phyloP scores from a whole-genome alignment of 1,284 basidiomycete species.

The Taiwanofungus camphoratus region DNA sequence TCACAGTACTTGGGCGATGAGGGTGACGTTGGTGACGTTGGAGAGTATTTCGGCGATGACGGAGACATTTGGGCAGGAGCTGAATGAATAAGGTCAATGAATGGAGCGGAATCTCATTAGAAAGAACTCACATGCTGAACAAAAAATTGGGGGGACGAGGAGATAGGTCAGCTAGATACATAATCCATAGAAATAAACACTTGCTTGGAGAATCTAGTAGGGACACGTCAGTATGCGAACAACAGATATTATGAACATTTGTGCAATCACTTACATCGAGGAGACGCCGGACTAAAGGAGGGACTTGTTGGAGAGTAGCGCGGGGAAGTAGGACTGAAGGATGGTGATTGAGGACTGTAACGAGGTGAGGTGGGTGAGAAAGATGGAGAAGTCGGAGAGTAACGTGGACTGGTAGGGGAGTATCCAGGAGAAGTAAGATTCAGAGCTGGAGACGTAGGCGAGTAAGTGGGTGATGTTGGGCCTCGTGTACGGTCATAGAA shows the following conservation, averaged over 20 bases:
- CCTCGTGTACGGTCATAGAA: slow-evolving; percentile 66
- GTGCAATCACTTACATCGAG: slow-evolving; percentile 59
- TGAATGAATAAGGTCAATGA: slow-evolving; percentile 25
- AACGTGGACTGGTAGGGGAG: slow-evolving; percentile 84
- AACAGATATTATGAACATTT: slow-evolving; percentile 15
- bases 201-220: slow-evolving; percentile 71
- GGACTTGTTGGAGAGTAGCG: slow-evolving; percentile 83
- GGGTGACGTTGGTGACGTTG: slow-evolving; percentile 78
- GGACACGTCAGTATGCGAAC: slow-evolving; percentile 25
- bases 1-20: slow-evolving; percentile 85
- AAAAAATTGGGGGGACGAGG: slow-evolving; percentile 15
- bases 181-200: slow-evolving; percentile 26
- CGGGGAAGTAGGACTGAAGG: slow-evolving; percentile 82
- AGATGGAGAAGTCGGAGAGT: slow-evolving; percentile 80
- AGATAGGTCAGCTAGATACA: slow-evolving; percentile 15
- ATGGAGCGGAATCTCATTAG: slow-evolving; percentile 7
- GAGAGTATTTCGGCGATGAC: slow-evolving; percentile 81
- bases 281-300: slow-evolving; percentile 82
- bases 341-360: slow-evolving; percentile 78
- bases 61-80: slow-evolving; percentile 77
- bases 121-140: slow-evolving; percentile 48
- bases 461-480: slow-evolving; percentile 80
- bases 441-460: slow-evolving; percentile 77
- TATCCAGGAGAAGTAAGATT: slow-evolving; percentile 80
- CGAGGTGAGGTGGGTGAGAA: slow-evolving; percentile 84